phyloP scores from a whole-genome alignment of 345 rosid genomes.

The Ailanthus altissimus region DNA sequence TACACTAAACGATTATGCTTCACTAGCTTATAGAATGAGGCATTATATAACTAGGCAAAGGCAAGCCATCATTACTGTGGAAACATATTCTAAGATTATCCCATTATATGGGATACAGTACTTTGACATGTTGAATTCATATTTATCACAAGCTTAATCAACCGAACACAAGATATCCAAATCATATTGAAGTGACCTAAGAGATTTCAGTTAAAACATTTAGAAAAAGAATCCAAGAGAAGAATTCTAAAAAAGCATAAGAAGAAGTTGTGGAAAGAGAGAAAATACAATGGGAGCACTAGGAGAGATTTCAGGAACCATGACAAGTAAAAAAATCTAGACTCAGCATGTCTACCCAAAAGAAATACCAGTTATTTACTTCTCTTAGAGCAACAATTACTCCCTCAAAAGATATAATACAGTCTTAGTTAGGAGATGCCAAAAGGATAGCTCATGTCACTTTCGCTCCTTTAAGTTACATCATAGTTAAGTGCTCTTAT shows the following conservation, averaged over 20 bases:
- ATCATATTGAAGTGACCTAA: neutral
- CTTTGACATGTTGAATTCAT: neutral
- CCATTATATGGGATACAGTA: neutral
- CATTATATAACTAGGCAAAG: neutral
- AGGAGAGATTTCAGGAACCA: neutral
- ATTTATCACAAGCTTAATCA: neutral
- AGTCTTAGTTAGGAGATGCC: neutral
- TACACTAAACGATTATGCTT: too few relatives aligned
- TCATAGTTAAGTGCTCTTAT: neutral
- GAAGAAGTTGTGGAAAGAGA: neutral
- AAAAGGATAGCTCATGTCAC: neutral
- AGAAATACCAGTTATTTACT: neutral
- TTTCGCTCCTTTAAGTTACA: neutral
- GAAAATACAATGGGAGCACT: neutral
- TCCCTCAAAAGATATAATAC: neutral
- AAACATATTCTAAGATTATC: neutral
- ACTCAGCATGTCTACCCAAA: neutral
- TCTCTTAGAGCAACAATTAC: neutral
- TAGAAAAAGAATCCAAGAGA: neutral
- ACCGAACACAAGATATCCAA: neutral
- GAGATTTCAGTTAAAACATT: neutral
- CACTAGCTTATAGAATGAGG: neutral
- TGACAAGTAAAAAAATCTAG: neutral
- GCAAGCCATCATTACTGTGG: neutral
- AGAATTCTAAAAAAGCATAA: neutral